Evolutionary conservation across 306 rosid species (phyloP), one percentile per base, ranked within the genome.

Genomic region (Glycyrrhiza uralensis): DNA sequence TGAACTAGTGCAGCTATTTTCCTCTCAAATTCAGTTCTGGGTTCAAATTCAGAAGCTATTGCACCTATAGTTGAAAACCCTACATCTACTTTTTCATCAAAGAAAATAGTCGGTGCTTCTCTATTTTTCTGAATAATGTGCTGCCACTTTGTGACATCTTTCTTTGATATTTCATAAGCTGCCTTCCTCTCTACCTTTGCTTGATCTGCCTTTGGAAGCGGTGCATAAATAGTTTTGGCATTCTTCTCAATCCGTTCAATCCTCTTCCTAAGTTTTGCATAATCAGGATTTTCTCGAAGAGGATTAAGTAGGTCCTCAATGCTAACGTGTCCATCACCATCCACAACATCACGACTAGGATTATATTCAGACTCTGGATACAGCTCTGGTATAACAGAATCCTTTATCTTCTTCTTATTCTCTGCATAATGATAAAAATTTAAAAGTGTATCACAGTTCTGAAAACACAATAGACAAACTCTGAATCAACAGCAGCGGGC

Each of bases 301-400:
- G 97, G 83, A 35, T 81, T 78, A 42, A 94, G 62, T 67, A 94
- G 87, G 76, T 86, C 92, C 30, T 77, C 80, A 44, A 94, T 76
- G 68, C 82, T 82, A 76, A 94, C 66, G 1, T 15, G 80, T 14
- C 89, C 92, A 81, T 76, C 81, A 24, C 96, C 99, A 71, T 89
- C 88, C 86, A 86, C 73, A 57, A 84, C 75, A 83, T 89, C 97
- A 45, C 79, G 83, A 54, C 76, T 89, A 69, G 96, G 96, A 77
- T 94, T 91, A 79, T 81, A 87, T 79, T 94, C 98, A 1, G 96
- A 89, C 80, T 91, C 97, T 0, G 93, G 96, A 87, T 91, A 87
- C 28, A 81, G 90, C 82, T 91, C 96, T 4, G 91, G 72, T 67
- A 85, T 49, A 35, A 85, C 82, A 77, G 49, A 73, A 66, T 77